Evolutionary conservation across 495 filamentous ascomycete genomes (phyloP), one percentile per base, ranked within the genome.

Genomic region (Darksidea phi): DNA sequence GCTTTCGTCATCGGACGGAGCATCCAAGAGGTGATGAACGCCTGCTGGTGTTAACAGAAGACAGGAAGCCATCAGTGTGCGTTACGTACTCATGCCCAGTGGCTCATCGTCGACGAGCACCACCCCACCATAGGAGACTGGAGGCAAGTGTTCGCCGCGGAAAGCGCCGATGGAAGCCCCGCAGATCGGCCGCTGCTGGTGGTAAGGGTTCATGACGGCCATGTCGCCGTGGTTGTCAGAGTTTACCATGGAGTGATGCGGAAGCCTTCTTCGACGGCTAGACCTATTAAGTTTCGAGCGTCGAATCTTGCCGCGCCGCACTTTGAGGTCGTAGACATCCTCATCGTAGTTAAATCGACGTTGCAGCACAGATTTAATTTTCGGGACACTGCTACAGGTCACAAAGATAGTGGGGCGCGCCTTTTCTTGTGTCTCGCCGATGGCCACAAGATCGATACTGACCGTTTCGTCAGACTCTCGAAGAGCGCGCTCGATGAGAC

Each of bases 91-190:
- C 86, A 97, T 90, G 7, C 92, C 93, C 69, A 89, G 94, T 0
- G 87, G 83, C 62, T 86, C 82, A 52, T 87, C 84, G 71, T 97
- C 90, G 6, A 96, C 84, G 7, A 94, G 75, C 41, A 97, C 82
- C 0, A 95, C 78, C 13, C 93, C 93, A 4, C 93, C 93, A 71
- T 92, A 91, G 10, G 90, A 91, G 2, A 94, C 93, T 1, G 93
- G 88, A 12, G 91, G 91, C 1, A 96, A 75, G 65, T 95, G 91
- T 48, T 89, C 86, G 45, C 89, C 88, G 54, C 87, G 81, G 75
- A 88, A 96, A 0, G 93, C 91, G 17, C 93, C 93, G 58, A 97
- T 96, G 23, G 90, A 95, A 1, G 93, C 93, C 0, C 93, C 93
- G 52, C 90, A 95, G 0, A 84, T 70, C 0, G 93, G 92, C 57